Percentiles rank a stretch among this genome's conserved stretches.
Conservation (phyloP, 495 filamentous ascomycete genomes). For the Aspergillus leporis region DNA sequence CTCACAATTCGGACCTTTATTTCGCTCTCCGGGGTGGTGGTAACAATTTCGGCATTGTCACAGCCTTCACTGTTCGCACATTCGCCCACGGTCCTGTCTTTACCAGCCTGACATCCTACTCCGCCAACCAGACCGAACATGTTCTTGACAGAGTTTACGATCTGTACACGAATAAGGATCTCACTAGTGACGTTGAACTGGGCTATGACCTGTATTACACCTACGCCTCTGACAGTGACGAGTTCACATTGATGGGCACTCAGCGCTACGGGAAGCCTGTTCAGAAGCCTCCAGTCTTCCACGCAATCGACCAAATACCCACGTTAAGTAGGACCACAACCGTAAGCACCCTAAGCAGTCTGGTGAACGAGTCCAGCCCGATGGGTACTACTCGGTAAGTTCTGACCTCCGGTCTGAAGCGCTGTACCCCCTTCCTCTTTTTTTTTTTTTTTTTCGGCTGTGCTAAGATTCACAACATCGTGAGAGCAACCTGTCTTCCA, state of each 20-base stretch:
- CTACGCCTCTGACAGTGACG: constrained; percentile 4
- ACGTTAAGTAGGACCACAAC: constrained; percentile 7
- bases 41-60: constrained; percentile 50
- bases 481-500: constrained; percentile 18
- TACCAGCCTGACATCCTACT: constrained; percentile 7
- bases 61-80: constrained; percentile 22
- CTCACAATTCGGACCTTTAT: constrained; percentile 40
- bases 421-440: constrained; percentile 13
- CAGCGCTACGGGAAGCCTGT: constrained; percentile 19
- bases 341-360: constrained; percentile 10
- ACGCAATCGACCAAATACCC: constrained; percentile 13
- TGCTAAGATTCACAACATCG: too few species aligned
- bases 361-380: background rate
- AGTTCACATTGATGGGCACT: constrained; percentile 10
- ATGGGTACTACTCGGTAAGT: constrained; percentile 16
- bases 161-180: constrained; percentile 3
- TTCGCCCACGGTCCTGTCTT: constrained; percentile 16
- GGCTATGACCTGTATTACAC: constrained; percentile 19
- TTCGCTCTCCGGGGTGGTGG: constrained; percentile 47
- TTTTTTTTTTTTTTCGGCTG: too few species aligned
- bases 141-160: constrained; percentile 21
- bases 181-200: constrained; percentile 16
- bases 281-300: constrained; percentile 12
- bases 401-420: background rate
- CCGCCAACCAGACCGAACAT: constrained; percentile 10